These are phyloP conservation scores for Talaromyces liani DNA, from an alignment of 495 filamentous ascomycete species.

Conservation along the genomic window DNA sequence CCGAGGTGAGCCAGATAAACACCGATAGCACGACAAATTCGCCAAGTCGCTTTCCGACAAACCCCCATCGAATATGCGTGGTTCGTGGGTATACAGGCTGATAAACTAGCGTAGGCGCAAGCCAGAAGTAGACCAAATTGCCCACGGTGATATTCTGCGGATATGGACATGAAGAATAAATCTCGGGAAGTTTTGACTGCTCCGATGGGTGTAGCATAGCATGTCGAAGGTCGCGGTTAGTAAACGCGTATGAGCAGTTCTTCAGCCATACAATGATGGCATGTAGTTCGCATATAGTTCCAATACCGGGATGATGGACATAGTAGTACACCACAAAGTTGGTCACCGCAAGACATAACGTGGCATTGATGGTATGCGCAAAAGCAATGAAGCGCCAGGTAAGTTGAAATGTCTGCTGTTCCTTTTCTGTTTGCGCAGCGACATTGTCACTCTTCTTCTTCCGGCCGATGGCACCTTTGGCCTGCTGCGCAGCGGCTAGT, in stretches of 20 bases:
- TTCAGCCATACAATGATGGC: conserved; percentile 96
- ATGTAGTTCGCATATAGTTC: conserved; percentile 82
- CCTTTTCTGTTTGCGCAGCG: conserved; percentile 44
- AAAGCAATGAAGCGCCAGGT: conserved; percentile 74
- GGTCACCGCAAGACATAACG: conserved; percentile 71
- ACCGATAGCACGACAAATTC: conserved; percentile 69
- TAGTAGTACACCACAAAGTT: conserved; percentile 79
- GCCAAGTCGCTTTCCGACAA: conserved; percentile 71
- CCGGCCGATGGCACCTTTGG: conserved; percentile 55
- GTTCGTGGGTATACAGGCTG: conserved; percentile 92
- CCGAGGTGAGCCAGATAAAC: conserved; percentile 87
- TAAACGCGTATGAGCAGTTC: conserved; percentile 90
- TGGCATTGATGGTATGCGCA: conserved; percentile 74
- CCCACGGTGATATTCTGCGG: conserved; percentile 78
- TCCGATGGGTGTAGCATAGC: conserved; percentile 64
- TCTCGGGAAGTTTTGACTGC: conserved; percentile 57
- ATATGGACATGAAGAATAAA: conserved; percentile 82
- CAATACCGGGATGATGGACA: conserved; percentile 89
- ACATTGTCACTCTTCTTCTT: conserved; percentile 48
- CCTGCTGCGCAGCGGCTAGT: conserved; percentile 66
- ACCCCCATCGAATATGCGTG: conserved; percentile 68
- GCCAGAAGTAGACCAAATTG: conserved; percentile 93
- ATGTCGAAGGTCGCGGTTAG: conserved; percentile 89
- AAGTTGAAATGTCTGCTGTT: conserved; percentile 47
- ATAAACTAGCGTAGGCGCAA: conserved; percentile 92